Conservation (phyloP, 164 flowering plant genomes). For the Sextonia rubra region DNA sequence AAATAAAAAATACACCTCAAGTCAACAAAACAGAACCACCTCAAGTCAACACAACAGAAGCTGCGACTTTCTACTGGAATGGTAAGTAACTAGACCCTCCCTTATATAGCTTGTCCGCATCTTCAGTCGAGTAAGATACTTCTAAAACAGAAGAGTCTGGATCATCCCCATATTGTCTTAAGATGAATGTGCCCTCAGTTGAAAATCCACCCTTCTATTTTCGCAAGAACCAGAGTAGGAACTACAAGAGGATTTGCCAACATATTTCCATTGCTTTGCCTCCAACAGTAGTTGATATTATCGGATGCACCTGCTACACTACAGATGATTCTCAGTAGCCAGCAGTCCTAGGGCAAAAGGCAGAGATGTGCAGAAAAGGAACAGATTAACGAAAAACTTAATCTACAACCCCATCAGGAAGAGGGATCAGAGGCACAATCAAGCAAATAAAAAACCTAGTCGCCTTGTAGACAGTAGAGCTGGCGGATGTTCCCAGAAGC, state of each 20-base stretch:
- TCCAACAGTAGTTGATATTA: neutral
- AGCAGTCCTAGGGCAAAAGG: slow-evolving; percentile 1
- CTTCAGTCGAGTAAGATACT: no score
- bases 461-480: slow-evolving; percentile 87
- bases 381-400: slow-evolving; percentile 14
- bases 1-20: no score
- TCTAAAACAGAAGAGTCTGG: no score
- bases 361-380: no score
- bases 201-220: neutral
- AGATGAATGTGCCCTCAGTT: no score
- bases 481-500: slow-evolving; percentile 95
- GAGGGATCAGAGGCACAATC: slow-evolving; percentile 1
- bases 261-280: neutral
- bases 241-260: slow-evolving; percentile 2
- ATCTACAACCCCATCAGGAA: slow-evolving; percentile 16
- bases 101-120: no score
- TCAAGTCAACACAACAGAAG: no score
- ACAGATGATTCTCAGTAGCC: slow-evolving; percentile 1
- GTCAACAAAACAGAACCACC: no score
- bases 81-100: no score
- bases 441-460: slow-evolving; percentile 24
- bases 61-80: no score
- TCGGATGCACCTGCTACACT: neutral
- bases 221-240: neutral
- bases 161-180: no score